These are phyloP conservation scores for Chytriomyces hyalinus DNA, from an alignment of 192 early-diverging fungal species.

Conservation along the genomic window DNA sequence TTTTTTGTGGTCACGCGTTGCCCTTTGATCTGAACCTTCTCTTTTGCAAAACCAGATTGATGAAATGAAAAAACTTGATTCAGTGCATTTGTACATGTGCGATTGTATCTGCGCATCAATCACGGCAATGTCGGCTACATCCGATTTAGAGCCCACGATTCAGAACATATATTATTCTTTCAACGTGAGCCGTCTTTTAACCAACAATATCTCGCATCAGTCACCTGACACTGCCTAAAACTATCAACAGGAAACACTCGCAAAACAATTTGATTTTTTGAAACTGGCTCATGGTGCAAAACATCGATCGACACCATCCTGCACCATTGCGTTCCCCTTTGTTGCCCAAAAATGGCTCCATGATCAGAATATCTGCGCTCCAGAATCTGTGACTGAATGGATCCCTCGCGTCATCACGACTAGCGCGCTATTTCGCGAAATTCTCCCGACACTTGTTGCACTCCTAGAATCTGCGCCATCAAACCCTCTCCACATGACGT, in stretches of 20 bases:
- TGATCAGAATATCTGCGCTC: not conserved
- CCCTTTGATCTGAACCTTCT: too few species aligned
- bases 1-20: too few species aligned
- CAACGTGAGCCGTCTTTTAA: not conserved
- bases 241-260: not conserved
- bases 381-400: slow-evolving; percentile 6
- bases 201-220: not conserved
- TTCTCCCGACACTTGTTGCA: not conserved
- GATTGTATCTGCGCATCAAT: too few species aligned
- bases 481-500: not conserved
- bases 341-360: not conserved
- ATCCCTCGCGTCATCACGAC: not conserved
- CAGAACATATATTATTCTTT: not conserved
- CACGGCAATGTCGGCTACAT: not conserved
- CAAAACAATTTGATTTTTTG: slow-evolving; percentile 5
- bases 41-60: too few species aligned
- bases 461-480: not conserved
- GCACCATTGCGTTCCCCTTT: slow-evolving; percentile 4
- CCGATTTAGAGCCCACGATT: not conserved
- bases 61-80: too few species aligned
- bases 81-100: too few species aligned
- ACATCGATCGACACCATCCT: not conserved
- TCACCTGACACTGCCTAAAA: not conserved
- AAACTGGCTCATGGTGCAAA: not conserved
- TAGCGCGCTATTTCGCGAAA: not conserved